A percentile compares a stretch with the other conserved stretches of the same genome.
Evolutionary conservation across 2,329 filamentous ascomycete species (phyloP).

Genomic region (Akanthomyces dipterigenus): DNA sequence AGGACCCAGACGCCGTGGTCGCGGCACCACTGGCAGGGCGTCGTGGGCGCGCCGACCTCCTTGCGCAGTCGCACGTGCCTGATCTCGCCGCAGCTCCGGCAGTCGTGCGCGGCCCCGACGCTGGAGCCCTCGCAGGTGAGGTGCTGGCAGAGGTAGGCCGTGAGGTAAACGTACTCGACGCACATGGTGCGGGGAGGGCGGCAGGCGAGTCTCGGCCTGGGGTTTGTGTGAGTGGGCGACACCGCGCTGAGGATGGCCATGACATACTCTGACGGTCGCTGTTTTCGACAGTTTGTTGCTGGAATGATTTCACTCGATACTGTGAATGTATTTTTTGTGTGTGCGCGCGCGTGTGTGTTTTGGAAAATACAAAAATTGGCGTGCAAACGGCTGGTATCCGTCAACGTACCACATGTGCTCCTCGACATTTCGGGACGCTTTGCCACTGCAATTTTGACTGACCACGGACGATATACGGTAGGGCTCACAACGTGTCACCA

Average conservation of each 20-base stretch:
- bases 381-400: no score
- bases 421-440: no score
- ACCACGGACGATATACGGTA: no score
- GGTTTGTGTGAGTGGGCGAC: not conserved
- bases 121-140: not conserved
- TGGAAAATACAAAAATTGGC: no score
- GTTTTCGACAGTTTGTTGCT: no score
- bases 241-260: not conserved
- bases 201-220: not conserved
- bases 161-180: not conserved
- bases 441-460: no score
- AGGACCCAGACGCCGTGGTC: not conserved
- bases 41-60: not conserved
- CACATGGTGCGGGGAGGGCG: not conserved
- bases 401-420: no score
- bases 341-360: no score
- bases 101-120: not conserved
- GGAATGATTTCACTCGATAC: no score
- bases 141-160: not conserved
- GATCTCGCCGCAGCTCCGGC: not conserved
- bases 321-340: no score
- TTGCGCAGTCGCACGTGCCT: not conserved
- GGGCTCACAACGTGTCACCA: no score
- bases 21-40: not conserved
- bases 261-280: no score